Percentiles rank a stretch among this genome's conserved stretches.
Conservation (phyloP, 1,284 basidiomycete species). For the Rhodotorula sp. region DNA sequence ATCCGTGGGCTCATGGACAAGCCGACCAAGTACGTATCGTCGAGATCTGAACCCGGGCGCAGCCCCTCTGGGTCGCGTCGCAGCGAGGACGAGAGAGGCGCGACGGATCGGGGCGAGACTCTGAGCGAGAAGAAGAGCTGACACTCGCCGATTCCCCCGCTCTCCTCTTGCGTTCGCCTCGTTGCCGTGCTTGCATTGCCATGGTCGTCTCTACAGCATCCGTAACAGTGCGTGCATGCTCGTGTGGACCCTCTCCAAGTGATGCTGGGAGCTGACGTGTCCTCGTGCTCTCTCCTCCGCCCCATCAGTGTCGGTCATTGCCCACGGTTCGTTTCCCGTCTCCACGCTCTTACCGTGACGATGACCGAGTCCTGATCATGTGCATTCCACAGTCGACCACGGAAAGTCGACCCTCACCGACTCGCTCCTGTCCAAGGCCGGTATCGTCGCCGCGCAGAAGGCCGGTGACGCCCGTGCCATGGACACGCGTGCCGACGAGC, state of each 20-base stretch:
- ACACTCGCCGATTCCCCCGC: constrained; percentile 6
- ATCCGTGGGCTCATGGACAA: constrained; percentile 46
- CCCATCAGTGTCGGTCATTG: constrained; percentile 43
- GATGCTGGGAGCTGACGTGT: neutral
- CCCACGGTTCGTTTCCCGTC: constrained; percentile 49
- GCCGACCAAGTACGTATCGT: constrained; percentile 38
- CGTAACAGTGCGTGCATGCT: constrained; percentile 39
- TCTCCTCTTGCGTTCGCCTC: neutral
- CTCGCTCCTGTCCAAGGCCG: constrained; percentile 98
- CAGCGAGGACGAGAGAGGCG: neutral
- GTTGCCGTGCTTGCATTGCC: neutral
- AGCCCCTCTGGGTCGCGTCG: neutral
- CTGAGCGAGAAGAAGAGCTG: neutral
- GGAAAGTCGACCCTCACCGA: constrained; percentile 99
- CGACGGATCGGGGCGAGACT: neutral
- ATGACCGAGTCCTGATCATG: neutral
- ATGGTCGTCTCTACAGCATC: constrained; percentile 22
- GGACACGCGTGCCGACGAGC: constrained; percentile 97
- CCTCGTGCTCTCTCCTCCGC: too few relatives aligned
- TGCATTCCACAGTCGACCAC: constrained; percentile 71
- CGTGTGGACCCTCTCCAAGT: too few relatives aligned
- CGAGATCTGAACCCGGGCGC: neutral
- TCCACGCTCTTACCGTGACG: neutral
- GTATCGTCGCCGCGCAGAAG: constrained; percentile 95
- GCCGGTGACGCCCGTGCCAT: constrained; percentile 98